Conservation (phyloP, 441 rosid species). For the Monsonia emarginata region DNA sequence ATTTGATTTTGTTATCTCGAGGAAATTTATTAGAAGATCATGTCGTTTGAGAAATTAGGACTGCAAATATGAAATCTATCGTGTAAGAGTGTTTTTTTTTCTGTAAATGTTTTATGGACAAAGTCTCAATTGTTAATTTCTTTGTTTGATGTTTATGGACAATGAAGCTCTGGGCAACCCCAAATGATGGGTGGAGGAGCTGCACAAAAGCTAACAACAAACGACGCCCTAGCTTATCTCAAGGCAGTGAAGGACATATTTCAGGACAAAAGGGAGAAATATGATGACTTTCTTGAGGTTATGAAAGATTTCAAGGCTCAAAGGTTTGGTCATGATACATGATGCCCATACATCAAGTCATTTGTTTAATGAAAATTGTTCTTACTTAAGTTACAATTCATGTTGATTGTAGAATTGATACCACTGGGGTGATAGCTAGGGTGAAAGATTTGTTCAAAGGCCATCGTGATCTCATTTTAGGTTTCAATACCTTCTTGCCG, state of each 20-base stretch:
- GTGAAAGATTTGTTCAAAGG: constrained; percentile 93
- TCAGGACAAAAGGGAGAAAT: constrained; percentile 79
- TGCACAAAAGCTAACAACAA: constrained; percentile 74
- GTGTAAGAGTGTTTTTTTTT: neutral
- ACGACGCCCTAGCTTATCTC: constrained; percentile 88
- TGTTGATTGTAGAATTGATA: constrained; percentile 58
- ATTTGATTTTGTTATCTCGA: neutral
- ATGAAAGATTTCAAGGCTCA: constrained; percentile 97
- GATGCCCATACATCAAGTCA: neutral
- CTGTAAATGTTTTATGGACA: no score
- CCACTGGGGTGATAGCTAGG: constrained; percentile 80
- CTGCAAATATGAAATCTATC: neutral
- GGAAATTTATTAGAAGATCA: neutral
- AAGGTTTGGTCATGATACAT: constrained; percentile 41
- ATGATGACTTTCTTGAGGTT: constrained; percentile 91
- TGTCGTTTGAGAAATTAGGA: neutral
- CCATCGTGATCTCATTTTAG: constrained; percentile 76
- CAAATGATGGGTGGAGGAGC: constrained; percentile 43
- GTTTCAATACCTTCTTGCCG: constrained; percentile 94
- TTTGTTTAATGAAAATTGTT: neutral
- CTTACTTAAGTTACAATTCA: constrained; percentile 15
- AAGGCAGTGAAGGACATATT: constrained; percentile 91
- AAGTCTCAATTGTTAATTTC: neutral
- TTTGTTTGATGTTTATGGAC: constrained; percentile 15
- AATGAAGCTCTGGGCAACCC: constrained; percentile 59